Percentiles rank a stretch among this genome's conserved stretches.
Evolutionary conservation across 2,329 filamentous ascomycete species (phyloP).

Genomic region (Aspergillus sp.): DNA sequence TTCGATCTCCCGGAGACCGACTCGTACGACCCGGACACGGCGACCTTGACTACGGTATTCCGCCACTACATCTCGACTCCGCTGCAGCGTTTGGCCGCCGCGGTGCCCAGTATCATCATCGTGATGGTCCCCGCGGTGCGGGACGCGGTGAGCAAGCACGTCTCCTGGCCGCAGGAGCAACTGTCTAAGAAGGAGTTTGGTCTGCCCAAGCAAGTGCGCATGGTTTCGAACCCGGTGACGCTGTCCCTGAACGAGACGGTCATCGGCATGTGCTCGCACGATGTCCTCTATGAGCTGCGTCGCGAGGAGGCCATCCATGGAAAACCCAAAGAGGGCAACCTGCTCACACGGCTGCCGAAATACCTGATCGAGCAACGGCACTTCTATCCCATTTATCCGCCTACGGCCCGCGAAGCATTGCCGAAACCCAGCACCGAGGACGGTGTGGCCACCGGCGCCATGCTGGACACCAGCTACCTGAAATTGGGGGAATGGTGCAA

Average conservation of each 20-base stretch:
- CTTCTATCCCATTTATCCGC: slow-evolving; percentile 86
- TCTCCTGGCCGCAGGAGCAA: slow-evolving; percentile 79
- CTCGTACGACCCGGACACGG: slow-evolving; percentile 69
- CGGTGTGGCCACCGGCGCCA: slow-evolving; percentile 66
- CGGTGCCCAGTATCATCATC: slow-evolving; percentile 76
- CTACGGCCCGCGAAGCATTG: slow-evolving; percentile 65
- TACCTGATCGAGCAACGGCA: slow-evolving; percentile 86
- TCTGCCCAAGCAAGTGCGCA: slow-evolving; percentile 70
- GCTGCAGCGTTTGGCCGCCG: slow-evolving; percentile 65
- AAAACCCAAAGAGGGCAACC: slow-evolving; percentile 54
- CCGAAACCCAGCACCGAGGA: slow-evolving; percentile 62
- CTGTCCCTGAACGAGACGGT: slow-evolving; percentile 84
- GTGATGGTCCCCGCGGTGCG: slow-evolving; percentile 80
- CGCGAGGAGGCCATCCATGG: slow-evolving; percentile 66
- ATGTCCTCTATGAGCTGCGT: slow-evolving; percentile 78
- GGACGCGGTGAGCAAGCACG: slow-evolving; percentile 76
- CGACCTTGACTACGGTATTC: slow-evolving; percentile 80
- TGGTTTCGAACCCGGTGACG: slow-evolving; percentile 89
- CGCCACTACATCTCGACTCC: slow-evolving; percentile 72
- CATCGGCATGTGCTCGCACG: slow-evolving; percentile 77
- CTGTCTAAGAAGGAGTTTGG: slow-evolving; percentile 70
- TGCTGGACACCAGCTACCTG: slow-evolving; percentile 78
- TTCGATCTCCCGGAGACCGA: slow-evolving; percentile 70
- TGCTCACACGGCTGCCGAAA: slow-evolving; percentile 68
- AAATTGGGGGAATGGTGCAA: slow-evolving; percentile 90